Conservation (phyloP, 441 rosid genomes). For the Populus hybrid region DNA sequence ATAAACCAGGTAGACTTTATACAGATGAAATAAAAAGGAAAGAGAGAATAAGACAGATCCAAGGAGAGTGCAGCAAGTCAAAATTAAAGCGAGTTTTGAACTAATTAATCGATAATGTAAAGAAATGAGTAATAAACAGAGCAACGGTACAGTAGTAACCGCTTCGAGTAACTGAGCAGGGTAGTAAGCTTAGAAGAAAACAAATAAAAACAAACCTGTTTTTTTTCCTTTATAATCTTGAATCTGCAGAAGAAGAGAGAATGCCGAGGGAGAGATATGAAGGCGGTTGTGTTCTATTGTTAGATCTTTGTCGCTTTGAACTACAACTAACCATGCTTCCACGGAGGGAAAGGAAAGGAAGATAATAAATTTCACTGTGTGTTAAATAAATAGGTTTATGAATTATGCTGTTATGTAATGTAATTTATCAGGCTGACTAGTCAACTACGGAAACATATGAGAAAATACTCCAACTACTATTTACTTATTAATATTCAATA, state of each 20-base stretch:
- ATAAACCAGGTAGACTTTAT: not conserved
- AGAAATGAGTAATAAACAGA: not conserved
- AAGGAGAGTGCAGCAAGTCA: constrained; percentile 12
- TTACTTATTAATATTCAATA: not conserved
- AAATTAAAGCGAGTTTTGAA: not conserved
- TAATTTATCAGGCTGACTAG: not conserved
- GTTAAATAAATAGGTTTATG: not conserved
- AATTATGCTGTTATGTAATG: not conserved
- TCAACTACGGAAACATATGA: not conserved
- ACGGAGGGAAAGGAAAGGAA: constrained; percentile 7
- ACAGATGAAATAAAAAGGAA: not conserved
- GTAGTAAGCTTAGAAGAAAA: not conserved
- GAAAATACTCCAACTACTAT: not conserved
- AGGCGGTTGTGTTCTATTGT: not conserved
- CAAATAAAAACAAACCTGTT: not conserved
- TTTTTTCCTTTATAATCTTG: not conserved
- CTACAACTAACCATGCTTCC: not conserved
- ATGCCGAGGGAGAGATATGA: not conserved
- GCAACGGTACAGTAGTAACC: not conserved
- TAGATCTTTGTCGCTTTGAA: constrained; percentile 5
- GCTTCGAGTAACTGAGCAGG: not conserved
- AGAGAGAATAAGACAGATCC: constrained; percentile 21
- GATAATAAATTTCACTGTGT: not conserved
- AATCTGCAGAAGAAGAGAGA: not conserved
- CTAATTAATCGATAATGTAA: not conserved